Conservation (phyloP, 305 asterid genomes). For the Fraxinus floribunda region DNA sequence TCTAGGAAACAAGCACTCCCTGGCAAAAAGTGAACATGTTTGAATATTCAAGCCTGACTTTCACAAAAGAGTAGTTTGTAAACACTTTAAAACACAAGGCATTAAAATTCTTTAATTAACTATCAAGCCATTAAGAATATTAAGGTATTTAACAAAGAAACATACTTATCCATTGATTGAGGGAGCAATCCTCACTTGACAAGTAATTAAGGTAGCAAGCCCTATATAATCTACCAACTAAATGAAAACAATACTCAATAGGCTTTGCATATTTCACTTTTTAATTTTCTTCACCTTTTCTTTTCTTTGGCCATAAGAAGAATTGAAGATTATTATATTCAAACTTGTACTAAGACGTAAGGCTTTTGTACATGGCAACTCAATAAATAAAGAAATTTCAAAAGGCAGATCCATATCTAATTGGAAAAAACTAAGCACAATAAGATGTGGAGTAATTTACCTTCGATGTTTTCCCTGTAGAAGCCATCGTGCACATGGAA, state of each 20-base stretch:
- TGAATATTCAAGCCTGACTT: not conserved
- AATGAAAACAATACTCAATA: not conserved
- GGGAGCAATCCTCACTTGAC: not conserved
- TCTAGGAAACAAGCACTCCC: not conserved
- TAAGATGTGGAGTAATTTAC: slow-evolving; percentile 28
- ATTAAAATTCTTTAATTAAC: not conserved
- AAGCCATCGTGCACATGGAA: slow-evolving; percentile 36
- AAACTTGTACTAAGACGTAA: not conserved
- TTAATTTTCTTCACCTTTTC: not conserved
- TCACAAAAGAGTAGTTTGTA: not conserved
- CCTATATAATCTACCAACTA: not conserved
- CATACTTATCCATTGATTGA: not conserved
- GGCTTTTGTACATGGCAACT: not conserved
- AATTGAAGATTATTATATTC: not conserved
- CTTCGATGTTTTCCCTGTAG: slow-evolving; percentile 73
- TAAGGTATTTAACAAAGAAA: not conserved
- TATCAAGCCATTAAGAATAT: not conserved
- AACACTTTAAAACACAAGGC: not conserved
- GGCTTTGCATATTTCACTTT: not conserved
- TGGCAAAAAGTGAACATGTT: not conserved
- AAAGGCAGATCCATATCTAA: not conserved
- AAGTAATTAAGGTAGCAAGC: not conserved
- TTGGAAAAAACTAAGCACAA: not conserved
- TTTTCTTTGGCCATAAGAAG: not conserved
- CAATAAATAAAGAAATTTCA: not conserved